phyloP scores from a whole-genome alignment of 2,329 filamentous ascomycete genomes.

The Pseudocercospora eumusae region DNA sequence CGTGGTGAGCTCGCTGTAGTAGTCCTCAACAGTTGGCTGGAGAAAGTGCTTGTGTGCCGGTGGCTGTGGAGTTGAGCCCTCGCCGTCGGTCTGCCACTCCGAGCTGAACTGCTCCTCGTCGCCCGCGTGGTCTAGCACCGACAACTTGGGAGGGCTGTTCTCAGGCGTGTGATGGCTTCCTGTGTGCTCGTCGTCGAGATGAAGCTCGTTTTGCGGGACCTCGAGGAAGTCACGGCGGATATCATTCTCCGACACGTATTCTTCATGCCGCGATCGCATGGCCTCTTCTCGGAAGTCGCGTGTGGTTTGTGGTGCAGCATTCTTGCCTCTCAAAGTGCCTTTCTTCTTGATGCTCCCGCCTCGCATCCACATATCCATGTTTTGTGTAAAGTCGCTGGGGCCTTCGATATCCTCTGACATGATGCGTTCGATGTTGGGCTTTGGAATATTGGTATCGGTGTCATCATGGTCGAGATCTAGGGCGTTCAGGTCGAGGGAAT shows the following conservation, averaged over 20 bases:
- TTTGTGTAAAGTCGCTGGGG: constrained; percentile 42
- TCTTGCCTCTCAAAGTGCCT: constrained; percentile 6
- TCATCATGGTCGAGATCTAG: constrained; percentile 32
- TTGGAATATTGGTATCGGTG: constrained; percentile 31
- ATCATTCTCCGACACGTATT: constrained; percentile 10
- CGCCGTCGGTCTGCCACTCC: constrained; percentile 37
- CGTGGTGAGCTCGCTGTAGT: constrained; percentile 40
- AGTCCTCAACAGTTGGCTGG: constrained; percentile 41
- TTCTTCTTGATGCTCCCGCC: not conserved
- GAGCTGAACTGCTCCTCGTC: constrained; percentile 32
- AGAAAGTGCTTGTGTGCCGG: constrained; percentile 34
- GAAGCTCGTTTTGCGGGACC: constrained; percentile 10
- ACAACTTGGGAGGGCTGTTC: constrained; percentile 34
- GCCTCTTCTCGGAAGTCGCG: constrained; percentile 11
- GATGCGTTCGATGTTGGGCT: constrained; percentile 34
- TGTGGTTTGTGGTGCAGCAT: not conserved
- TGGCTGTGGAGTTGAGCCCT: constrained; percentile 33
- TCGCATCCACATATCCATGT: constrained; percentile 39
- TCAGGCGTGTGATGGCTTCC: constrained; percentile 36
- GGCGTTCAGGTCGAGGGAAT: constrained; percentile 40
- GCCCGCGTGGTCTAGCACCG: constrained; percentile 13
- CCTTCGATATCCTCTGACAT: constrained; percentile 43
- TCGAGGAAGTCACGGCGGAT: constrained; percentile 10
- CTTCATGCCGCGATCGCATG: constrained; percentile 10
- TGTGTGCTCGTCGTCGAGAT: constrained; percentile 27